A percentile compares a stretch with the other conserved stretches of the same genome.
Conservation (phyloP, 2,329 filamentous ascomycete species). For the Graphium sp. region DNA sequence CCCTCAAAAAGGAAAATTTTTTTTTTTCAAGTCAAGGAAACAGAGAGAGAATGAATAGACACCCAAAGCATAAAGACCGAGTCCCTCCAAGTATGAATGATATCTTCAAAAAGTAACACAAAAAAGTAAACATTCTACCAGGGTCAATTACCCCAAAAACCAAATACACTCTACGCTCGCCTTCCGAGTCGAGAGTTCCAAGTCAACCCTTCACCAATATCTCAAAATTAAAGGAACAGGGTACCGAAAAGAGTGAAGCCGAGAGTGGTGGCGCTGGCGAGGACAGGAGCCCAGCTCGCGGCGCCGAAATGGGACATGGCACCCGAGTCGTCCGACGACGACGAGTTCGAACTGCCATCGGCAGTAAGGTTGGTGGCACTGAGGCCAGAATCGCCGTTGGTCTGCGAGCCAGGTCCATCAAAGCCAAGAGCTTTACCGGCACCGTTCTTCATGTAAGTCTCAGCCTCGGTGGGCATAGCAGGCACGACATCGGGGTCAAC, state of each 20-base stretch:
- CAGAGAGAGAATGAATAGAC: no score
- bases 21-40: no score
- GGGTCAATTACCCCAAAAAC: not conserved
- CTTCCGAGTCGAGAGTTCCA: no score
- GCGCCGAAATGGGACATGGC: constrained; percentile 9
- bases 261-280: constrained; percentile 16
- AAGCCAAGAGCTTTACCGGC: constrained; percentile 37
- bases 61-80: no score
- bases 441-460: constrained; percentile 34
- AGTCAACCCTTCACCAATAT: no score
- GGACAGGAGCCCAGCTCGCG: constrained; percentile 14
- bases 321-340: constrained; percentile 4
- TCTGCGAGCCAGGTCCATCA: constrained; percentile 34
- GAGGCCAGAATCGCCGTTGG: constrained; percentile 25
- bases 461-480: constrained; percentile 29
- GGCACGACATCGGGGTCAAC: constrained; percentile 32
- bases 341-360: no score
- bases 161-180: not conserved
- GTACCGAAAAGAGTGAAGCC: constrained; percentile 20
- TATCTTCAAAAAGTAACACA: constrained; percentile 2
- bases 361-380: constrained; percentile 23
- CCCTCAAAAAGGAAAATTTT: no score
- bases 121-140: not conserved
- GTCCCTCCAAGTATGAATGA: no score
- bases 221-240: constrained; percentile 17